Evolutionary conservation across 495 filamentous ascomycete genomes (phyloP).

Genomic region (Rhypophila decipiens): DNA sequence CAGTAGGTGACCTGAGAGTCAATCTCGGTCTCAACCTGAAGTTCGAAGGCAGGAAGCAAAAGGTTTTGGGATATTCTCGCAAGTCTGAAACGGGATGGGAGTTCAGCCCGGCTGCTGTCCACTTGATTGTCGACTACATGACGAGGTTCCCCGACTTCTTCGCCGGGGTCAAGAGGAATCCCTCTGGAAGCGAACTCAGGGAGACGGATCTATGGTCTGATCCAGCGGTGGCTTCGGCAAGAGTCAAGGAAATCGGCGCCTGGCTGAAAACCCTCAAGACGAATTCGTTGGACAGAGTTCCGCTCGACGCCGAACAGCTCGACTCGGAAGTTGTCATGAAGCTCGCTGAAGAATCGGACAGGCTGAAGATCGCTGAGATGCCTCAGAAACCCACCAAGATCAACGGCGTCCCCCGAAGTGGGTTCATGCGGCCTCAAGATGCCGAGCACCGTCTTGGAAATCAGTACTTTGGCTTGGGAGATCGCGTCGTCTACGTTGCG

Average conservation of each 20-base stretch:
- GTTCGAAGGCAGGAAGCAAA: conserved; percentile 89
- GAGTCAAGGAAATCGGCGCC: conserved; percentile 76
- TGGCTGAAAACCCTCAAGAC: conserved; percentile 90
- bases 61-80: conserved; percentile 93
- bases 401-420: conserved; percentile 76
- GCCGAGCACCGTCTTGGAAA: conserved; percentile 83
- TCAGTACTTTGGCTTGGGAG: conserved; percentile 79
- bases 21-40: conserved; percentile 96
- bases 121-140: conserved; percentile 82
- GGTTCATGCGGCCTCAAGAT: conserved; percentile 83
- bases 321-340: conserved; percentile 81
- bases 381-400: conserved; percentile 44
- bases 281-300: conserved; percentile 86
- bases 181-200: conserved; percentile 34
- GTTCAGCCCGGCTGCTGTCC: conserved; percentile 79
- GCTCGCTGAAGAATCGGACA: conserved; percentile 73
- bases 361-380: conserved; percentile 41
- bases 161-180: conserved; percentile 68
- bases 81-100: conserved; percentile 85
- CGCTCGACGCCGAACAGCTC: conserved; percentile 90
- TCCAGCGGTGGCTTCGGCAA: conserved; percentile 55
- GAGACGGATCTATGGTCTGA: conserved; percentile 84
- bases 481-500: conserved; percentile 88
- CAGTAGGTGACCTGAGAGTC: conserved; percentile 64
- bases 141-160: conserved; percentile 92